These are phyloP conservation scores for Begonia masoniana DNA, from an alignment of 306 rosid species.

Conservation along the genomic window DNA sequence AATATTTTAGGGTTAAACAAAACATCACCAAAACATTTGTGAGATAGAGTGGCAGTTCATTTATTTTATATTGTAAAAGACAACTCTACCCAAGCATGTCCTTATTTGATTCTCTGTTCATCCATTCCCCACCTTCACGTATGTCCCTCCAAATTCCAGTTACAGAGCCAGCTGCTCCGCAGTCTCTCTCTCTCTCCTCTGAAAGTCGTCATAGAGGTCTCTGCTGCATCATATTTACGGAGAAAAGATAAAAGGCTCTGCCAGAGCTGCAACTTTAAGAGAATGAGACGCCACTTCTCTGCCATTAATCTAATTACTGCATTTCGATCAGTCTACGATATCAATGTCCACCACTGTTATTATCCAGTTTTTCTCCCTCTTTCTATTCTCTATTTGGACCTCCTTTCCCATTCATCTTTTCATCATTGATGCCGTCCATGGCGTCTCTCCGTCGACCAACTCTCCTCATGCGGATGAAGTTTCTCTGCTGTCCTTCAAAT, in stretches of 20 bases:
- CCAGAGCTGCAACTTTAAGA: not conserved
- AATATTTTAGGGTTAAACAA: too few relatives aligned
- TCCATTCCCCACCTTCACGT: conserved; percentile 28
- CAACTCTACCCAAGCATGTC: too few relatives aligned
- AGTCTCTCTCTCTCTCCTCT: conserved; percentile 6
- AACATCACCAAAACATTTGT: too few relatives aligned
- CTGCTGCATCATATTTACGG: not conserved
- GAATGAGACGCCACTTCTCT: not conserved
- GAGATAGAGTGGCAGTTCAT: too few relatives aligned
- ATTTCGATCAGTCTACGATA: not conserved
- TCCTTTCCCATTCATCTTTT: not conserved
- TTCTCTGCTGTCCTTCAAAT: conserved; percentile 51
- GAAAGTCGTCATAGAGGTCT: not conserved
- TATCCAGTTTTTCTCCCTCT: not conserved
- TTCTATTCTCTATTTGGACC: not conserved
- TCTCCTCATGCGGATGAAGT: conserved; percentile 45
- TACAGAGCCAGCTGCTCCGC: conserved; percentile 36
- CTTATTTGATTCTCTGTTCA: too few relatives aligned
- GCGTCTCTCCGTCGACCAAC: conserved; percentile 1
- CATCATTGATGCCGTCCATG: conserved; percentile 10
- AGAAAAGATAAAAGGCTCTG: not conserved
- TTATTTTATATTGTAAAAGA: too few relatives aligned
- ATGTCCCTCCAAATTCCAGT: conserved; percentile 6
- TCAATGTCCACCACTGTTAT: not conserved
- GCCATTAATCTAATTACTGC: not conserved